Evolutionary conservation across 2,329 filamentous ascomycete species (phyloP).

Genomic region (Knoxdaviesia proteae): DNA sequence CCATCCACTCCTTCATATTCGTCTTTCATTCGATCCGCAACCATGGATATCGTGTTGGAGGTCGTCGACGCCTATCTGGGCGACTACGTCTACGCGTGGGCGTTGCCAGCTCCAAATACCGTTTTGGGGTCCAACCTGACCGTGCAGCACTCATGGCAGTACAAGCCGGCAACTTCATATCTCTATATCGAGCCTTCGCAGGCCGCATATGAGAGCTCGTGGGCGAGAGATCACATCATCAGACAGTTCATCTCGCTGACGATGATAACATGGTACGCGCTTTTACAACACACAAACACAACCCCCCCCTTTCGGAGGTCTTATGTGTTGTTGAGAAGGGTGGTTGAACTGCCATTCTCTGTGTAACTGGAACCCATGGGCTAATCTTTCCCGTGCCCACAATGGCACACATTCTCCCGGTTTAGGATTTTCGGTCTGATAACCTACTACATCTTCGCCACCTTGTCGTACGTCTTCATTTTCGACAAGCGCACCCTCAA

Average conservation of each 20-base stretch:
- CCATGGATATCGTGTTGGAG: conserved; percentile 87
- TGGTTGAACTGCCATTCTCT: not conserved
- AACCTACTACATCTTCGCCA: conserved; percentile 69
- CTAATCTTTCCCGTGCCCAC: not conserved
- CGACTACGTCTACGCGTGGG: conserved; percentile 55
- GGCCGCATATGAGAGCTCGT: conserved; percentile 61
- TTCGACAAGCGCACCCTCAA: conserved; percentile 80
- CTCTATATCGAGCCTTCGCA: conserved; percentile 48
- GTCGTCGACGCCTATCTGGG: conserved; percentile 61
- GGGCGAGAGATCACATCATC: conserved; percentile 55
- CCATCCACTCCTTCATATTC: too few species aligned
- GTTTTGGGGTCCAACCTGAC: conserved; percentile 31
- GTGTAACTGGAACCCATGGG: not conserved
- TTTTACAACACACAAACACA: not conserved
- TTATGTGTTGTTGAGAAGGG: too few species aligned
- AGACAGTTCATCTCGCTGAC: conserved; percentile 61
- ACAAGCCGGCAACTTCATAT: conserved; percentile 51
- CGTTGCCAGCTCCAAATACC: conserved; percentile 41
- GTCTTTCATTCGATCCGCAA: conserved; percentile 9
- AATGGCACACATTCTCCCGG: not conserved
- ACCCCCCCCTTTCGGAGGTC: too few species aligned
- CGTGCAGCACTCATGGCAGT: conserved; percentile 27
- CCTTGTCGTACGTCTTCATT: conserved; percentile 67
- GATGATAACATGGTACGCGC: conserved; percentile 61
- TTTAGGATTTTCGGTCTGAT: conserved; percentile 64